phyloP scores from a whole-genome alignment of 306 rosid species.

The Cicer judaicum region DNA sequence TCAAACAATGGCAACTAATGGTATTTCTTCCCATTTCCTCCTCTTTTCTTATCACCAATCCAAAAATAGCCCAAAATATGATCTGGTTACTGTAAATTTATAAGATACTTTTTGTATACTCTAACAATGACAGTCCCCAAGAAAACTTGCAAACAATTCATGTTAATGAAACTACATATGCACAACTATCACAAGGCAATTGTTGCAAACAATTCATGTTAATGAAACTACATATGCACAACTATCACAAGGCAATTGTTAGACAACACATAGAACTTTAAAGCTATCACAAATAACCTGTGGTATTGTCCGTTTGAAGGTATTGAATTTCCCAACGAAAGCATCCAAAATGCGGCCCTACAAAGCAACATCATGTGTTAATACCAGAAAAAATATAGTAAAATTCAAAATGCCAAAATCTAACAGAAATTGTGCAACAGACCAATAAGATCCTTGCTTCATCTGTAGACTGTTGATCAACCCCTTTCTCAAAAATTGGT shows the following conservation, averaged over 20 bases:
- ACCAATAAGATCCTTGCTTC: slow-evolving; percentile 97
- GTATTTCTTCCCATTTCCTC: neutral
- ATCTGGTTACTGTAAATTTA: neutral
- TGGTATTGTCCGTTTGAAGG: slow-evolving; percentile 93
- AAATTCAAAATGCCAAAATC: slow-evolving; percentile 32
- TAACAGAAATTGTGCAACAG: slow-evolving; percentile 48
- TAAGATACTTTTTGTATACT: neutral
- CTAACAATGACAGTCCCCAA: slow-evolving; percentile 13
- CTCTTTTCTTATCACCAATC: slow-evolving; percentile 13
- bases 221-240: slow-evolving; percentile 15
- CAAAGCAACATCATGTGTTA: slow-evolving; percentile 43
- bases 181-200: slow-evolving; percentile 21
- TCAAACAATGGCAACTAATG: neutral
- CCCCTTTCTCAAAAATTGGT: slow-evolving; percentile 97
- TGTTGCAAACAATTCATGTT: slow-evolving; percentile 1
- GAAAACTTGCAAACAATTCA: slow-evolving; percentile 13
- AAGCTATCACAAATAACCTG: slow-evolving; percentile 63
- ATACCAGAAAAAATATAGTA: slow-evolving; percentile 41
- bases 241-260: slow-evolving; percentile 8
- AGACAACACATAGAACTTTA: slow-evolving; percentile 22
- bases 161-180: slow-evolving; percentile 3
- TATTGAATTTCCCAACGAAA: slow-evolving; percentile 96
- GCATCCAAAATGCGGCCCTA: slow-evolving; percentile 98
- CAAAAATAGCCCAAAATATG: slow-evolving; percentile 13
- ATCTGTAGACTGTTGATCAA: slow-evolving; percentile 93